phyloP scores from a whole-genome alignment of 208 protist species.

The Acanthamoeba healyi region DNA sequence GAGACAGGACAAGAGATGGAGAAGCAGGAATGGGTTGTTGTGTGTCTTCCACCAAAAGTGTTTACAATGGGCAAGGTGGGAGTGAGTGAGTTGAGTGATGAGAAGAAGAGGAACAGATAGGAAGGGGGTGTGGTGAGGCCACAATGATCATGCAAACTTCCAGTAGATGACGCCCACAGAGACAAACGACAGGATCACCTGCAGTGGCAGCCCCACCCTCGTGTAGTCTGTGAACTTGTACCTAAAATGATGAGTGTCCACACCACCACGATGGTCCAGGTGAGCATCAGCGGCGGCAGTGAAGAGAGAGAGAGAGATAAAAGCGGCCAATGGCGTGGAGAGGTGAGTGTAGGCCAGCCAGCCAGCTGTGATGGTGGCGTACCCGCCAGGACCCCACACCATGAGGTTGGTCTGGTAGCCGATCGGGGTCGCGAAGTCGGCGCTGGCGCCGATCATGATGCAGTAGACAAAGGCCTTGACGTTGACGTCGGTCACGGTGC shows the following conservation, averaged over 20 bases:
- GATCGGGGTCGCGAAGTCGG: conserved; percentile 74
- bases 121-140: too few species aligned
- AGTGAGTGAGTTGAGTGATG: too few species aligned
- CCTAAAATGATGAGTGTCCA: background rate
- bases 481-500: conserved; percentile 8
- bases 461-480: conserved; percentile 69
- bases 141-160: conserved; percentile 15
- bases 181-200: conserved; percentile 11
- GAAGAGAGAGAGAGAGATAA: background rate
- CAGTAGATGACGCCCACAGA: conserved; percentile 31
- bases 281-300: too few species aligned
- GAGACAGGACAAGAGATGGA: too few species aligned
- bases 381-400: conserved; percentile 68
- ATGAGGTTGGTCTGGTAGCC: conserved; percentile 79
- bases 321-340: background rate
- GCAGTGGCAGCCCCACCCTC: conserved; percentile 65
- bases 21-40: too few species aligned
- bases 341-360: background rate
- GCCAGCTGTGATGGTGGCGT: background rate
- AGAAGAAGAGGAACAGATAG: too few species aligned
- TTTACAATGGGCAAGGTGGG: too few species aligned
- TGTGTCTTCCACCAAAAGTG: too few species aligned
- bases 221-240: conserved; percentile 75
- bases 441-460: conserved; percentile 69
- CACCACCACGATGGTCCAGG: background rate